Evolutionary conservation across 163 green algal genomes (phyloP).

Genomic region (Chlamydomonas reinhardtii): DNA sequence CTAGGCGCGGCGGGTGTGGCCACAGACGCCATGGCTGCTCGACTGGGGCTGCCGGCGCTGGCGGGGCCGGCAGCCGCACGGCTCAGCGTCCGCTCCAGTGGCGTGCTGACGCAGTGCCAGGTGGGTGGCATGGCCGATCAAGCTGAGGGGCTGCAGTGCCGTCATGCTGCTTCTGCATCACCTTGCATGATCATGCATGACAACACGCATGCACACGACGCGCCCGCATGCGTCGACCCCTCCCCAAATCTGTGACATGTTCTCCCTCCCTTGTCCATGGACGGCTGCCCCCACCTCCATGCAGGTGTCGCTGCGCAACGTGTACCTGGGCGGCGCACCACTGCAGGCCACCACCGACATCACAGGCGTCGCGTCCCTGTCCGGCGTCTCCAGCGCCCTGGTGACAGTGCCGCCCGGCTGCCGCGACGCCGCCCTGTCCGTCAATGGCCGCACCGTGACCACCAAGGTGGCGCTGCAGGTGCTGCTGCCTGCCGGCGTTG

Average conservation of each 20-base stretch:
- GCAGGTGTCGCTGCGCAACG: neutral
- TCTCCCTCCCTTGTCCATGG: too few relatives aligned
- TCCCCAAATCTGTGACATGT: too few relatives aligned
- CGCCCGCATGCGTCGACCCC: too few relatives aligned
- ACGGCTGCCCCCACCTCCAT: too few relatives aligned
- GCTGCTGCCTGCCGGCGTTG: neutral
- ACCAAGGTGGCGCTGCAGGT: neutral
- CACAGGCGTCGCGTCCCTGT: neutral
- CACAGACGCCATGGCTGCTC: neutral
- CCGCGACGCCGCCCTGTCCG: slow-evolving; percentile 16
- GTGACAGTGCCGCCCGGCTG: slow-evolving; percentile 12
- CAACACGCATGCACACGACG: too few relatives aligned
- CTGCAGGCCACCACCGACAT: too few relatives aligned
- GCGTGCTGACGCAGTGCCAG: slow-evolving; percentile 7
- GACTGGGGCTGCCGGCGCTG: neutral
- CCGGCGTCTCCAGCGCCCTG: neutral
- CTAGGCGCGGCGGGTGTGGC: neutral
- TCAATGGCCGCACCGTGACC: neutral
- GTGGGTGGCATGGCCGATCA: neutral
- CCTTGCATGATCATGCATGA: too few relatives aligned
- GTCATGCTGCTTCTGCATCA: too few relatives aligned
- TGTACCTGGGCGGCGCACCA: too few relatives aligned
- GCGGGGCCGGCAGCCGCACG: neutral
- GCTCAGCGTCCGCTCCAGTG: neutral
- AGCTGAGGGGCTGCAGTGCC: too few relatives aligned